These are phyloP conservation scores for Fusarium mundagurra DNA, from an alignment of 2,329 filamentous ascomycete species.

Conservation along the genomic window DNA sequence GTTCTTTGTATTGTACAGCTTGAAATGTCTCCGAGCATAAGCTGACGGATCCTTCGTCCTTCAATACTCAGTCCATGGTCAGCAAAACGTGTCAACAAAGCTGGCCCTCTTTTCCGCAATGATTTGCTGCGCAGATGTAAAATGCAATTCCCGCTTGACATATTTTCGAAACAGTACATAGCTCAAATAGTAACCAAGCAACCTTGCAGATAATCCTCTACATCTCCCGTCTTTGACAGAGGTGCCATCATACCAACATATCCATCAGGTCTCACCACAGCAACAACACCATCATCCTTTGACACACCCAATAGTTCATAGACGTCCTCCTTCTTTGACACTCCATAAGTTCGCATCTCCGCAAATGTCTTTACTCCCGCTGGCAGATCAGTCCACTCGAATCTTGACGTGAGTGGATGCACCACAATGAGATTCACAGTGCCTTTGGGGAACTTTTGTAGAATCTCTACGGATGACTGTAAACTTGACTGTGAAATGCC, in stretches of 20 bases:
- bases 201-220: neutral
- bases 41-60: neutral
- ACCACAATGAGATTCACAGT: neutral
- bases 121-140: accelerated
- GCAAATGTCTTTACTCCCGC: neutral
- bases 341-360: neutral
- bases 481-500: neutral
- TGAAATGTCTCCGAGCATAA: neutral
- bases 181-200: neutral
- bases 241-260: conserved; percentile 8
- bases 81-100: neutral
- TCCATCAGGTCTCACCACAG: conserved; percentile 14
- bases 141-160: accelerated
- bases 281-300: neutral
- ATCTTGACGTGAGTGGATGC: neutral
- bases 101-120: no score
- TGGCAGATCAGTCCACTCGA: conserved; percentile 11
- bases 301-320: neutral
- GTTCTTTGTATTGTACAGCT: neutral
- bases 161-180: accelerated
- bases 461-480: neutral
- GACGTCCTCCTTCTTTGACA: neutral
- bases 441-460: neutral
- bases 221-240: neutral
- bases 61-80: no score